Conservation (phyloP, 2,329 filamentous ascomycete genomes). For the Penicillium sclerotigenum region DNA sequence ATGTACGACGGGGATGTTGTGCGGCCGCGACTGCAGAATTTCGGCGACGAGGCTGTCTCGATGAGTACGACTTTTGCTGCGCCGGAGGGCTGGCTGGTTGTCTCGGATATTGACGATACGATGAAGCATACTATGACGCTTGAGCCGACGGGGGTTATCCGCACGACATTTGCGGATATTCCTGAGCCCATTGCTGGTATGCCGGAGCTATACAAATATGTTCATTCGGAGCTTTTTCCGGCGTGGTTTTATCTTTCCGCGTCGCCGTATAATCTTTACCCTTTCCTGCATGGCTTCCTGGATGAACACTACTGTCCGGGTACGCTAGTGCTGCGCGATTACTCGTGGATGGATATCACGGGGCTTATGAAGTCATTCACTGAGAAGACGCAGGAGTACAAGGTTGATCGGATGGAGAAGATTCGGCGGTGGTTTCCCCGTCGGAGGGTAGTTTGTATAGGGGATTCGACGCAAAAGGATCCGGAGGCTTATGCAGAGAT, state of each 20-base stretch:
- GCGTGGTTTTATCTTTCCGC: conserved; percentile 93
- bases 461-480: conserved; percentile 88
- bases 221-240: conserved; percentile 59
- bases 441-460: conserved; percentile 76
- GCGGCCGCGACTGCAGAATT: conserved; percentile 31
- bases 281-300: conserved; percentile 75
- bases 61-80: conserved; percentile 73
- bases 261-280: conserved; percentile 91
- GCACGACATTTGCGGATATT: conserved; percentile 76
- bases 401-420: conserved; percentile 73
- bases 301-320: conserved; percentile 69
- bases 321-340: conserved; percentile 79
- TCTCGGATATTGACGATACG: conserved; percentile 91
- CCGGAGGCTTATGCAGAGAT: conserved; percentile 85
- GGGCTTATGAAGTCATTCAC: conserved; percentile 78
- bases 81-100: conserved; percentile 76
- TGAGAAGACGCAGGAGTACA: conserved; percentile 79
- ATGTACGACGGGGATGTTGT: conserved; percentile 50
- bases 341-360: conserved; percentile 78
- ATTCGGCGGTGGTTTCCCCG: conserved; percentile 75
- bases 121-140: conserved; percentile 88
- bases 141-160: conserved; percentile 74
- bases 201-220: conserved; percentile 73
- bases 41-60: conserved; percentile 43
- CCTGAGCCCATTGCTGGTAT: conserved; percentile 72